A percentile compares a stretch with the other conserved stretches of the same genome.
phyloP scores from a whole-genome alignment of 768 basidiomycete species.

The Hericium rajendrae region DNA sequence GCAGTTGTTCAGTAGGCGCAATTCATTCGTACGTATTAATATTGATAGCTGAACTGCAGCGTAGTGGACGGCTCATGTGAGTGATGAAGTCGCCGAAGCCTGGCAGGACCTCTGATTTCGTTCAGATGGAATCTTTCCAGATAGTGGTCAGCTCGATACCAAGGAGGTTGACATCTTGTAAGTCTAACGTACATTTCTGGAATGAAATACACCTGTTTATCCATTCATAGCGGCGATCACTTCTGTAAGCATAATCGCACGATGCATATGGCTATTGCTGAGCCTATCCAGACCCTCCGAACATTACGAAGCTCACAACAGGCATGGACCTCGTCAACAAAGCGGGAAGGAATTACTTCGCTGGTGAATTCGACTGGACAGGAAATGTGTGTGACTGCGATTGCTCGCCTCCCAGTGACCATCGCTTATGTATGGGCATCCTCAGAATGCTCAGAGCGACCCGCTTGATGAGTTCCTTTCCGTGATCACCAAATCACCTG shows the following conservation, averaged over 20 bases:
- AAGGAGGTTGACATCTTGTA: background rate
- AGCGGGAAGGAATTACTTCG: conserved; percentile 14
- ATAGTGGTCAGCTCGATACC: background rate
- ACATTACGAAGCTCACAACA: conserved; percentile 12
- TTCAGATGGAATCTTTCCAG: background rate
- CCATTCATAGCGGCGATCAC: background rate
- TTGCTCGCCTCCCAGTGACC: background rate
- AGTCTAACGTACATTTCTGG: background rate
- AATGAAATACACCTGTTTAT: background rate
- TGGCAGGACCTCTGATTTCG: too few species aligned
- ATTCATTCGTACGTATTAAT: background rate
- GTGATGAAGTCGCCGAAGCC: background rate
- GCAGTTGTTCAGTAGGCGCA: conserved; percentile 15
- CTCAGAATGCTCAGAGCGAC: background rate
- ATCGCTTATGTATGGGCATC: background rate
- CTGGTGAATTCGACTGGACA: conserved; percentile 22
- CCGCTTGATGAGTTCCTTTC: conserved; percentile 12
- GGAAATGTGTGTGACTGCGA: conserved; percentile 7
- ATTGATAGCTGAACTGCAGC: background rate
- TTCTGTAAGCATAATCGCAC: background rate
- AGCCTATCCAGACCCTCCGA: conserved; percentile 8
- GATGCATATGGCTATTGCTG: background rate
- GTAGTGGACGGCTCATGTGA: background rate
- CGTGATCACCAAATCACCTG: conserved; percentile 8
- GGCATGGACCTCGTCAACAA: conserved; percentile 9